phyloP scores from a whole-genome alignment of 257 asterid species.

The Ilex asprella region DNA sequence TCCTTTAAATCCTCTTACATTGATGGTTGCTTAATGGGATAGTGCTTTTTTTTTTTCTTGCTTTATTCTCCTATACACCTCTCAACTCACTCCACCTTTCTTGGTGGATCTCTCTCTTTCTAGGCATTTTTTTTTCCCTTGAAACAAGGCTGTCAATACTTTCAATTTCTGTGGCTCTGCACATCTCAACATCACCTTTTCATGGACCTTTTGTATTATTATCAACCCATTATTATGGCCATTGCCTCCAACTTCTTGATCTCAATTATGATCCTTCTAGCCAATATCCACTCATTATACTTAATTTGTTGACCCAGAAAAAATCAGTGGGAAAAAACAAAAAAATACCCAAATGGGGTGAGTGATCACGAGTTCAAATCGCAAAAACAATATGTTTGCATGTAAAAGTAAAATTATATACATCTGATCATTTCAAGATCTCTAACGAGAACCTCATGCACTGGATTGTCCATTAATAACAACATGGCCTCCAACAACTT shows the following conservation, averaged over 20 bases:
- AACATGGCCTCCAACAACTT: no score
- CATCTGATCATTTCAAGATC: no score
- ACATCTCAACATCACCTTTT: constrained; percentile 18
- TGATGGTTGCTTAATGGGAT: neutral
- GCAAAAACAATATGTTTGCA: no score
- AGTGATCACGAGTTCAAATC: no score
- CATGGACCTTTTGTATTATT: constrained; percentile 15
- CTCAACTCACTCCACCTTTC: constrained; percentile 16
- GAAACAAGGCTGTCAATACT: constrained; percentile 26
- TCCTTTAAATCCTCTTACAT: no score
- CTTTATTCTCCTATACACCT: constrained; percentile 22
- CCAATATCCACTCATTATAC: neutral
- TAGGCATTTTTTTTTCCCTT: constrained; percentile 13
- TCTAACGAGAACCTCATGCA: no score
- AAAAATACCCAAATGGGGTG: no score
- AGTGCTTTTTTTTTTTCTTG: constrained; percentile 12
- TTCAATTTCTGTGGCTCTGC: constrained; percentile 16
- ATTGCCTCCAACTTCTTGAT: constrained; percentile 11
- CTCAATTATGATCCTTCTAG: constrained; percentile 15
- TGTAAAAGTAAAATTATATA: no score
- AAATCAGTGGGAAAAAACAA: neutral
- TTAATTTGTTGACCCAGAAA: constrained; percentile 5
- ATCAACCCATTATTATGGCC: constrained; percentile 21
- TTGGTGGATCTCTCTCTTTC: constrained; percentile 23
- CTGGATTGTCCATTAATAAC: no score